Percentiles rank a stretch among this genome's conserved stretches.
Evolutionary conservation across 768 basidiomycete species (phyloP).

Genomic region (Macrolepiota fuliginosa): DNA sequence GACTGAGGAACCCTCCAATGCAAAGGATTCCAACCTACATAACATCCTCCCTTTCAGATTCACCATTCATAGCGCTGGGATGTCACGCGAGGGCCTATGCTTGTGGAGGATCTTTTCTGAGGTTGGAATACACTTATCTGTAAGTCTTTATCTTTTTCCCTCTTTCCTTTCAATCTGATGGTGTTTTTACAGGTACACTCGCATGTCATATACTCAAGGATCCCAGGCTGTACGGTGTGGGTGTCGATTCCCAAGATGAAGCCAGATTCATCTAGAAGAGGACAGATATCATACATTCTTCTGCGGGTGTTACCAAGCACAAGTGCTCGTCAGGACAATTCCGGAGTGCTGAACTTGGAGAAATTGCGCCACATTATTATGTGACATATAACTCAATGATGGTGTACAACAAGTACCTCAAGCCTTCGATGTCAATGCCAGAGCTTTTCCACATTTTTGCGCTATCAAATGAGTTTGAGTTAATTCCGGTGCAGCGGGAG

Average conservation of each 20-base stretch:
- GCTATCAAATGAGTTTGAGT: constrained; percentile 92
- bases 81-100: constrained; percentile 84
- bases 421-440: constrained; percentile 80
- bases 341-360: constrained; percentile 89
- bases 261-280: constrained; percentile 71
- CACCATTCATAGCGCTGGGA: constrained; percentile 96
- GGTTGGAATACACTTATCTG: constrained; percentile 95
- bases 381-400: constrained; percentile 96
- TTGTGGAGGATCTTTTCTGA: constrained; percentile 94
- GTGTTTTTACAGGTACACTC: constrained; percentile 67
- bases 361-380: constrained; percentile 95
- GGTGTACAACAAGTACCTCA: constrained; percentile 91
- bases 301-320: constrained; percentile 91
- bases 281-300: constrained; percentile 90
- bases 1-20: constrained; percentile 76
- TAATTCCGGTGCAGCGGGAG: constrained; percentile 28
- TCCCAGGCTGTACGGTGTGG: constrained; percentile 84
- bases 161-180: constrained; percentile 4
- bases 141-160: constrained; percentile 35
- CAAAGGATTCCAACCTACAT: constrained; percentile 78
- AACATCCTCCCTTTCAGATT: constrained; percentile 96
- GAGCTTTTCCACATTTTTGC: constrained; percentile 97
- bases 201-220: constrained; percentile 91
- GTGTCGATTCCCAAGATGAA: constrained; percentile 87
- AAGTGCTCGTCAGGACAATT: constrained; percentile 85